Evolutionary conservation across 805 yeast species (phyloP), one percentile per base, ranked within the genome.

Genomic region (Wickerhamomyces kurtzmanii): DNA sequence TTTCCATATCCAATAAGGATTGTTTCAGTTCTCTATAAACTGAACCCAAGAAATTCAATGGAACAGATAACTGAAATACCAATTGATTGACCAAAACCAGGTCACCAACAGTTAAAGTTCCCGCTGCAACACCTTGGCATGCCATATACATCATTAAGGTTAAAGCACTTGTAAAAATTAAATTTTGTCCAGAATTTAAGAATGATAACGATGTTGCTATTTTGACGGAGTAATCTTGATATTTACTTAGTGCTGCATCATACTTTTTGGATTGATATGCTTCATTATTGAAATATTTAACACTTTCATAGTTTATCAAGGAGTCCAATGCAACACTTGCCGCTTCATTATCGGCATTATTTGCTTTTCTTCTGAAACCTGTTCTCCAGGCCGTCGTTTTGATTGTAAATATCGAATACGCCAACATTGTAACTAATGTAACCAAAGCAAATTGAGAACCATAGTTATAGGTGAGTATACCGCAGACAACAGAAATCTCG

Each of bases 141-240:
- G 96, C 96, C 94, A 91, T 78, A 52, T 83, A 91, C 98, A 91
- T 91, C 93, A 91, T 91, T 2, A 77, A 82, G 2, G 98, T 91
- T 37, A 91, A 60, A 2, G 98, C 97, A 22, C 82, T 55, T 0
- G 96, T 83, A 56, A 82, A 82, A 18, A 82, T 82, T 31, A 80
- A 42, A 47, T 77, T 81, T 50, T 82, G 93, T 12, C 93, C 93
- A 0, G 85, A 65, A 39, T 82, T 82, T 35, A 82, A 59, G 44
- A 68, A 82, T 15, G 91, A 86, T 36, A 82, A 57, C 1, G 91
- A 81, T 4, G 89, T 82, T 3, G 89, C 86, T n/a, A 82, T 84
- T 46, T 80, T 79, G 39, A 82, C 74, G 17, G 77, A 72, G 9
- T 60, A 57, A 32, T 63, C 59, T 50, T 84, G 91, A 52, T 91